Conservation (phyloP, 257 asterid species). For the Orobanche coerulescens region DNA sequence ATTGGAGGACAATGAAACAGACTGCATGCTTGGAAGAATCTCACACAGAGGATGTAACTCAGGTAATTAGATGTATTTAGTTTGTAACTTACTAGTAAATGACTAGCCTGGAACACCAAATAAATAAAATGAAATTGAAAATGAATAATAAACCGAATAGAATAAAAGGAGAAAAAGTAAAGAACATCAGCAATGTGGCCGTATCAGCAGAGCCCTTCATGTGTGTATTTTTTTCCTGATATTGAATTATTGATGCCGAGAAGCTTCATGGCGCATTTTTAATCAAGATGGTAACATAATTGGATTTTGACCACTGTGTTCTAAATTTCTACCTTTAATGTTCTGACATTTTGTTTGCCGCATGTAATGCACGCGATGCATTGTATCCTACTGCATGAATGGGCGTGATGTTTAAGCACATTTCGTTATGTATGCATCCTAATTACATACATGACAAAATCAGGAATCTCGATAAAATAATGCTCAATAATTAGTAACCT, state of each 20-base stretch:
- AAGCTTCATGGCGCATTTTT: neutral
- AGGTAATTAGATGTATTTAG: conserved; percentile 39
- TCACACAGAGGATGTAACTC: conserved; percentile 92
- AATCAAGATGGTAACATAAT: neutral
- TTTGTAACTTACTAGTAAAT: neutral
- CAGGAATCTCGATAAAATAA: no score
- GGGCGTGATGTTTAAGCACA: neutral
- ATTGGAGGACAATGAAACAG: conserved; percentile 77
- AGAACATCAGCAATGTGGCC: no score
- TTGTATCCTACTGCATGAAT: neutral
- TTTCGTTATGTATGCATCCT: neutral
- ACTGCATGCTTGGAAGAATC: conserved; percentile 80
- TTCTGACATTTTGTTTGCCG: neutral
- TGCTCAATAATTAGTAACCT: no score
- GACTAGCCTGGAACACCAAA: no score
- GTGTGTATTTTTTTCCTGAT: no score
- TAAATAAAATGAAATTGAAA: no score
- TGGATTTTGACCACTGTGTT: neutral
- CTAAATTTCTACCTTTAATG: neutral
- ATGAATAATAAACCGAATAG: no score
- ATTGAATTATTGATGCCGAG: neutral
- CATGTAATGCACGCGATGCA: neutral
- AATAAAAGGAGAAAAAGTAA: no score
- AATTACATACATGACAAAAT: no score
- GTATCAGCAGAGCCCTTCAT: no score